These are phyloP conservation scores for Chiua virens DNA, from an alignment of 768 basidiomycete species.

Conservation along the genomic window DNA sequence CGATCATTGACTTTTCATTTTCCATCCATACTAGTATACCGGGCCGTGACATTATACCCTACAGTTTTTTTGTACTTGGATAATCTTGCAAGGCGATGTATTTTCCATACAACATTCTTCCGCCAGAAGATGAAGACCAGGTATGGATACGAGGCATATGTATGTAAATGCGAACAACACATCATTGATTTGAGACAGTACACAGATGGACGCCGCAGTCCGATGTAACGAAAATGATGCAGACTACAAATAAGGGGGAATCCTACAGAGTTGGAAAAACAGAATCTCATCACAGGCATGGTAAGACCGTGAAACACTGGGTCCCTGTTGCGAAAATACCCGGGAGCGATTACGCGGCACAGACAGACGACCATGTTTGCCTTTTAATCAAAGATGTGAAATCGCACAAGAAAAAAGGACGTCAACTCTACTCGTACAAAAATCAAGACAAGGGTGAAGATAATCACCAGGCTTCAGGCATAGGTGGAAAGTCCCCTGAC, in stretches of 20 bases:
- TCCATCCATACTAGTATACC: no score
- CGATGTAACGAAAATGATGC: not conserved
- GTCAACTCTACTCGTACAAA: slow-evolving; percentile 27
- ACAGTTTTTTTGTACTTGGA: no score
- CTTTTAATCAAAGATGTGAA: slow-evolving; percentile 19
- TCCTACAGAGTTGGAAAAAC: not conserved
- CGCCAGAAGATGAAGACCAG: not conserved
- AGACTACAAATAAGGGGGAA: not conserved
- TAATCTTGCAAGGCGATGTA: slow-evolving; percentile 2
- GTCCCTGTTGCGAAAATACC: slow-evolving; percentile 1
- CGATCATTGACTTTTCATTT: no score
- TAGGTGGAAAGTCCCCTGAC: slow-evolving; percentile 70
- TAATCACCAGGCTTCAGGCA: slow-evolving; percentile 83
- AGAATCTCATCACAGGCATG: not conserved
- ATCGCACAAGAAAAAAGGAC: slow-evolving; percentile 17
- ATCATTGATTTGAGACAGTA: not conserved
- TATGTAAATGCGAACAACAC: slow-evolving; percentile 4
- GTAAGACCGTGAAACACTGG: not conserved
- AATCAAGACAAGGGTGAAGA: slow-evolving; percentile 8
- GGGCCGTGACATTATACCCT: no score
- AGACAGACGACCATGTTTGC: slow-evolving; percentile 12
- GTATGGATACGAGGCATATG: not conserved
- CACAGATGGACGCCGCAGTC: not conserved
- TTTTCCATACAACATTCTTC: slow-evolving; percentile 3
- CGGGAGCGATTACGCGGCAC: slow-evolving; percentile 17